Evolutionary conservation across 371 early-diverging fungal genomes (phyloP).

Genomic region (Basidiobolus meristosporus): DNA sequence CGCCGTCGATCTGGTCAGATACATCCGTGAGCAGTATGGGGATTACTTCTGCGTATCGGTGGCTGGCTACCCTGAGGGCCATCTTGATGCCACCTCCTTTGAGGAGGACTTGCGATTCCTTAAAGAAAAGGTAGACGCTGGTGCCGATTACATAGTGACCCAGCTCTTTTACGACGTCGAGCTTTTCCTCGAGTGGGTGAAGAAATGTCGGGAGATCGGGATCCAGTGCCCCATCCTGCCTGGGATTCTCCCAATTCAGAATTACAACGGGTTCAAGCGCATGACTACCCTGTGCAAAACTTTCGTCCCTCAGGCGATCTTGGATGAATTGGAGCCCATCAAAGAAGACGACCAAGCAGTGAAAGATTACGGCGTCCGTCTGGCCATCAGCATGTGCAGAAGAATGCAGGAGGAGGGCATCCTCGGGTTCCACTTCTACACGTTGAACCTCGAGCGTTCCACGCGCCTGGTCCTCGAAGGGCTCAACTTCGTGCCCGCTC

Average conservation of each 20-base stretch:
- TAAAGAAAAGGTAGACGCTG: slow-evolving; percentile 67
- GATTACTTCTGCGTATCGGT: slow-evolving; percentile 82
- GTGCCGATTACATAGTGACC: slow-evolving; percentile 74
- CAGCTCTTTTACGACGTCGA: slow-evolving; percentile 78
- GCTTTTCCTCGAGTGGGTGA: slow-evolving; percentile 53
- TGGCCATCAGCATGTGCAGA: slow-evolving; percentile 53
- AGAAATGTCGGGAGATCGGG: slow-evolving; percentile 38
- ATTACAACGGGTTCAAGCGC: slow-evolving; percentile 58
- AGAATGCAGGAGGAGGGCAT: slow-evolving; percentile 37
- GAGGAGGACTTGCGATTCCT: slow-evolving; percentile 52
- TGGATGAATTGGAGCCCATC: slow-evolving; percentile 56
- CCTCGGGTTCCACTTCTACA: slow-evolving; percentile 52
- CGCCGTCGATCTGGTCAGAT: slow-evolving; percentile 65
- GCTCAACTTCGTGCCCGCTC: slow-evolving; percentile 46
- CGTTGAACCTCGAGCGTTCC: slow-evolving; percentile 67
- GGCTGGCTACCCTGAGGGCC: slow-evolving; percentile 74
- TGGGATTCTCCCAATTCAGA: slow-evolving; percentile 82
- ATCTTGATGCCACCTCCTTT: slow-evolving; percentile 29
- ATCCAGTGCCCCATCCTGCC: slow-evolving; percentile 69
- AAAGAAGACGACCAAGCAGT: slow-evolving; percentile 84
- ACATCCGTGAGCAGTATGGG: slow-evolving; percentile 66
- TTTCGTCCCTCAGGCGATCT: slow-evolving; percentile 46
- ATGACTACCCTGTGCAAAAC: slow-evolving; percentile 65
- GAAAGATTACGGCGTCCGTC: slow-evolving; percentile 64
- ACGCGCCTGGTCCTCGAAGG: slow-evolving; percentile 60